A percentile compares a stretch with the other conserved stretches of the same genome.
phyloP scores from a whole-genome alignment of 176 grass and related monocot genomes.

The Dactylis glomerata region DNA sequence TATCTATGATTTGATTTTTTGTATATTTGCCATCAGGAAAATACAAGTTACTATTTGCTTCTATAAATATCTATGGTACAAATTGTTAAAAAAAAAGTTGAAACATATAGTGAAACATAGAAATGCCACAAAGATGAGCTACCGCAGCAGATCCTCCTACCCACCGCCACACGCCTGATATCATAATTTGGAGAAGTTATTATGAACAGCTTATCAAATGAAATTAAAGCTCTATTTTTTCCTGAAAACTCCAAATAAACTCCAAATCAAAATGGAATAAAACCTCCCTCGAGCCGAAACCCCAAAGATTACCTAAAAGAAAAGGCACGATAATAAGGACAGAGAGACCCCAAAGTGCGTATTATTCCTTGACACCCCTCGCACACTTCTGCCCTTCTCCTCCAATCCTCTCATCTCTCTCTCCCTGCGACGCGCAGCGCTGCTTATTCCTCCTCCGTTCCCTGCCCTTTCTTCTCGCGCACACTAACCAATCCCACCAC shows the following conservation, averaged over 20 bases:
- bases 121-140: too few relatives aligned
- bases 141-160: too few relatives aligned
- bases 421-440: slow-evolving; percentile 22
- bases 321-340: not conserved
- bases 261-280: too few relatives aligned
- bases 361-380: slow-evolving; percentile 31
- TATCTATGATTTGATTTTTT: too few relatives aligned
- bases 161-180: too few relatives aligned
- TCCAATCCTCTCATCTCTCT: slow-evolving; percentile 1
- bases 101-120: too few relatives aligned
- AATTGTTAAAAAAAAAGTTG: too few relatives aligned
- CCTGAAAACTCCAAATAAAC: not conserved
- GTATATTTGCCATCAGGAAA: too few relatives aligned
- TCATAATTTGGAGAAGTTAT: too few relatives aligned
- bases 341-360: not conserved
- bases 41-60: too few relatives aligned
- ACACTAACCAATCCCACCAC: slow-evolving; percentile 54
- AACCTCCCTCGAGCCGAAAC: not conserved
- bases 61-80: too few relatives aligned
- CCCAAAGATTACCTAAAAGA: not conserved
- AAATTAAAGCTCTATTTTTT: not conserved
- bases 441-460: not conserved
- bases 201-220: slow-evolving; percentile 21
- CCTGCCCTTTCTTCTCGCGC: slow-evolving; percentile 58
- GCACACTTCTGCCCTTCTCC: not conserved